These are phyloP conservation scores for Telopea speciosissima DNA, from an alignment of 177 flowering plant genomes.

Conservation along the genomic window DNA sequence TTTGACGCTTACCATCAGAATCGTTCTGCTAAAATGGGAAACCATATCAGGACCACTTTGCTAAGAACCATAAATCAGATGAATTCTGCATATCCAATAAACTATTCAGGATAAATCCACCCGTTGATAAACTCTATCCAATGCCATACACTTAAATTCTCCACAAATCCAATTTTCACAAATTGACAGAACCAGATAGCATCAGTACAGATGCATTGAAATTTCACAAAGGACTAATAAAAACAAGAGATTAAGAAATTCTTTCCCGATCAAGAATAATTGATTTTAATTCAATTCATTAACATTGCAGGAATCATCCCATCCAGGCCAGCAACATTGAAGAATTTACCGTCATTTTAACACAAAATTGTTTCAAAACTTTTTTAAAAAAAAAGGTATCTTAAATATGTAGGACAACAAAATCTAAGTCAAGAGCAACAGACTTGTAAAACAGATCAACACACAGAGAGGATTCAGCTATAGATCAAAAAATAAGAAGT, in stretches of 20 bases:
- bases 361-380: too few relatives aligned
- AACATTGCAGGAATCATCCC: too few relatives aligned
- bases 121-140: neutral
- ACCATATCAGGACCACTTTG: neutral
- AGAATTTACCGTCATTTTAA: too few relatives aligned
- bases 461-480: neutral
- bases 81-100: neutral
- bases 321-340: too few relatives aligned
- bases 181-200: neutral
- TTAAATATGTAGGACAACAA: neutral
- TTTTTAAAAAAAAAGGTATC: too few relatives aligned
- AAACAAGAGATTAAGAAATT: neutral
- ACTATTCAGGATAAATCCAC: neutral
- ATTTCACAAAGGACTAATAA: too few relatives aligned
- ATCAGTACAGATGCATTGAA: neutral
- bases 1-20: conserved; percentile 42
- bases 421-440: neutral
- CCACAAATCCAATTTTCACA: neutral
- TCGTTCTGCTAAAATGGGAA: conserved; percentile 30
- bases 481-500: neutral
- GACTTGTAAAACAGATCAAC: neutral
- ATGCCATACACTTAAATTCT: neutral
- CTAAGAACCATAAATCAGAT: neutral
- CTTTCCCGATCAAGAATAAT: neutral
- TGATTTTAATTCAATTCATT: too few relatives aligned